A percentile compares a stretch with the other conserved stretches of the same genome.
phyloP scores from a whole-genome alignment of 2,329 filamentous ascomycete species.

The Ascochyta koolunga region DNA sequence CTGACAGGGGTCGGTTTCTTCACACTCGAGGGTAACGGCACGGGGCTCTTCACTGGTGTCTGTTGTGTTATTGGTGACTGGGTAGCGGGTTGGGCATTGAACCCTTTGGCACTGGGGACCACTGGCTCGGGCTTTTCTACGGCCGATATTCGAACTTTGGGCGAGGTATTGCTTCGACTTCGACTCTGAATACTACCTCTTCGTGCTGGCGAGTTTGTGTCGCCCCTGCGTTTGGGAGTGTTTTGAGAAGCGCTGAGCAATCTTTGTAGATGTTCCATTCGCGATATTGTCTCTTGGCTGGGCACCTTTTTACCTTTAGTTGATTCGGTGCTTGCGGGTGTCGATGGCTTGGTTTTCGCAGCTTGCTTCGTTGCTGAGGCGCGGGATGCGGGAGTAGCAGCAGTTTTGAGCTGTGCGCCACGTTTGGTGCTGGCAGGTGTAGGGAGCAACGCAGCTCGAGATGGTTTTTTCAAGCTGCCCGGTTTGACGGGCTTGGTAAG shows the following conservation, averaged over 20 bases:
- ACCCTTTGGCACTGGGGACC: neutral
- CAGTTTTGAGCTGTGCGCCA: neutral
- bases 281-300: neutral
- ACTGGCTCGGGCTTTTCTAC: neutral
- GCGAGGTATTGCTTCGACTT: constrained; percentile 1
- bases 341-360: neutral
- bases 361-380: neutral
- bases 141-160: neutral
- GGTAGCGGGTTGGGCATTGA: neutral
- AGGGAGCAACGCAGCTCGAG: neutral
- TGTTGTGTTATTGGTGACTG: neutral
- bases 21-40: constrained; percentile 12
- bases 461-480: constrained; percentile 20
- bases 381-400: neutral
- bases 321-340: neutral
- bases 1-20: neutral
- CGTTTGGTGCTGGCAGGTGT: constrained; percentile 11
- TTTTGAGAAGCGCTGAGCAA: neutral
- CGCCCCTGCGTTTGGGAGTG: neutral
- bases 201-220: neutral
- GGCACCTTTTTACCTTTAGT: neutral
- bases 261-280: constrained; percentile 2
- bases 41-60: constrained; percentile 9
- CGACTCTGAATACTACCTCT: neutral
- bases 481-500: constrained; percentile 5